Base-by-base conservation (phyloP, 2,329 filamentous ascomycete genomes). In the Alternaria angustiovoidea region DNA sequence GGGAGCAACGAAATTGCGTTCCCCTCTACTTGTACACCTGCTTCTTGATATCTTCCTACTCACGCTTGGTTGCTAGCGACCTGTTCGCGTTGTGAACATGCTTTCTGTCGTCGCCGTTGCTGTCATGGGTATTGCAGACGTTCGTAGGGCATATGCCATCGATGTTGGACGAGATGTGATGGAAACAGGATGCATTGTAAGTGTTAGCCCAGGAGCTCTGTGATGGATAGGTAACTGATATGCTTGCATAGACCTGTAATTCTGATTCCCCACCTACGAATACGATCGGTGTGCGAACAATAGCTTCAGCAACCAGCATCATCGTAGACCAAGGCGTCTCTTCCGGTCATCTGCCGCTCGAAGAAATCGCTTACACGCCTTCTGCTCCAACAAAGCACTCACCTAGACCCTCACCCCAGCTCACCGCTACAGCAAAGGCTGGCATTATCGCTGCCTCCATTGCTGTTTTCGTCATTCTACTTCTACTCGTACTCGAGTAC, bases 81-180 rank as follows among this genome's bases (percentile, higher is more conserved):
- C 8, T 24, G 5, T 2, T 26, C 4, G 20, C 20, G n/a, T 11
- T 26, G 2, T 36, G 2, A 18, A 24, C 14, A 67, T 70, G 64
- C 5, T 63, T 11, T 54, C 63, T 16, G 46, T 57, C 7, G 54
- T 44, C 30, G 48, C 14, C 5, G 1, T 7, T 9, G 9, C 46
- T 7, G 16, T n/a, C 6, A 24, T 18, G 14, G 22, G 16, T 8
- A 3, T 24, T 4, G 5, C 5, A 7, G 3, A 67, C 39, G 59
- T 69, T 7, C 70, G 66, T 69, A 56, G 62, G 5, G 64, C 68
- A 1, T 69, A 69, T 57, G 62, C 66, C 5, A 52, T 70, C 12
- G 62, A 38, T 12, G 28, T 59, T 32, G 3, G 18, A 24, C 39
- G 44, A 11, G 41, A 53, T 46, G 12, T 12, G 2, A 46, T 7